These are phyloP conservation scores for Malania oleifera DNA, from an alignment of 164 flowering plant species.

Conservation along the genomic window DNA sequence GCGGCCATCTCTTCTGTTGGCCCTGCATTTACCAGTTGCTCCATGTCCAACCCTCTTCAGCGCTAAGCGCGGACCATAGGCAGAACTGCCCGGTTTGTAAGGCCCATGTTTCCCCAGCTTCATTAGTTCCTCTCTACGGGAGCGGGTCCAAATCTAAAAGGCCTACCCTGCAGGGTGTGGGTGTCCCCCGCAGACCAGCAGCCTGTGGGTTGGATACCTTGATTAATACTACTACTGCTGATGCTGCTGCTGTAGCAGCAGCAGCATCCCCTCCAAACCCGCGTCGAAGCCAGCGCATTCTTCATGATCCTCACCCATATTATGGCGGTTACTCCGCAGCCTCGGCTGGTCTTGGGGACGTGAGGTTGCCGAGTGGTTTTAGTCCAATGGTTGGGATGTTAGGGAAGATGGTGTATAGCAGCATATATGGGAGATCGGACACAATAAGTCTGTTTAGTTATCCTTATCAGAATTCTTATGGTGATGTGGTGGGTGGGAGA, in stretches of 20 bases:
- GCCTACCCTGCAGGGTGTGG: constrained; percentile 18
- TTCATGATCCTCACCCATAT: constrained; percentile 19
- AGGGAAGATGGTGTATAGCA: constrained; percentile 48
- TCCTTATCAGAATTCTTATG: constrained; percentile 27
- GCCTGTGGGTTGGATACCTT: constrained; percentile 23
- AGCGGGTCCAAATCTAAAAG: constrained; percentile 37
- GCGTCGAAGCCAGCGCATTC: constrained; percentile 18
- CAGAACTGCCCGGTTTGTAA: constrained; percentile 72
- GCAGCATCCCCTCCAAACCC: constrained; percentile 5
- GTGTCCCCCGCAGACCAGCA: constrained; percentile 49
- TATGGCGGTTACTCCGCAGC: constrained; percentile 17
- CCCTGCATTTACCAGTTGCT: constrained; percentile 89
- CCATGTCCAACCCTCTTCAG: constrained; percentile 29
- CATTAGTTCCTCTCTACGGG: constrained; percentile 78
- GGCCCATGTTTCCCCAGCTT: constrained; percentile 35
- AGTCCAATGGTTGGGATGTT: constrained; percentile 43
- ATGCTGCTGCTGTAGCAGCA: no score
- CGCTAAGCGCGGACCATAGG: constrained; percentile 14
- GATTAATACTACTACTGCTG: no score
- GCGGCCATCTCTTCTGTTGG: constrained; percentile 92
- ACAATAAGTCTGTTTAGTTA: constrained; percentile 25
- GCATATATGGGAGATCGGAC: constrained; percentile 44
- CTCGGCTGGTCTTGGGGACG: constrained; percentile 21
- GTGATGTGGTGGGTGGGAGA: constrained; percentile 12
- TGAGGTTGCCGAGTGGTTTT: constrained; percentile 18